These are phyloP conservation scores for Termitomyces sp. DNA, from an alignment of 768 basidiomycete genomes.

Conservation along the genomic window DNA sequence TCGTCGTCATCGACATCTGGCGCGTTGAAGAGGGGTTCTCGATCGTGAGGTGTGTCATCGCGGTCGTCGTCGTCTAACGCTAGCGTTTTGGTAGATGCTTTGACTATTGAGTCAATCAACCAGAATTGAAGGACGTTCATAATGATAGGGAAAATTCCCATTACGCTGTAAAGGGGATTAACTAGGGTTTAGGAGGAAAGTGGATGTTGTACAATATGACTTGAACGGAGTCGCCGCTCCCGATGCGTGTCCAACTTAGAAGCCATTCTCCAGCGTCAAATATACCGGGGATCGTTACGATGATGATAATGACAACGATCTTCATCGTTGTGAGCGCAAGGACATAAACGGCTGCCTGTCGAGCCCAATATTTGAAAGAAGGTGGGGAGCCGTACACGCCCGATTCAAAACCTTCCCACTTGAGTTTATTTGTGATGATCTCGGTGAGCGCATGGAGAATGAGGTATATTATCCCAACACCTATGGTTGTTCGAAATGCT, in stretches of 20 bases:
- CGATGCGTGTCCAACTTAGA: constrained; percentile 70
- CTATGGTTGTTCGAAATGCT: constrained; percentile 36
- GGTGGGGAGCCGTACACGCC: constrained; percentile 91
- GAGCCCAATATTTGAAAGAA: constrained; percentile 63
- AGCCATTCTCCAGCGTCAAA: constrained; percentile 83
- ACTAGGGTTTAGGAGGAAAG: neutral
- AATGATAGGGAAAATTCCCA: constrained; percentile 87
- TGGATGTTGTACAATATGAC: constrained; percentile 69
- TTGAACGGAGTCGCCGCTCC: constrained; percentile 59
- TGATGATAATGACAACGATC: constrained; percentile 74
- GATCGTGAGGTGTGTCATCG: constrained; percentile 37
- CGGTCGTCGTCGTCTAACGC: constrained; percentile 37
- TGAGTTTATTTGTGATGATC: constrained; percentile 58
- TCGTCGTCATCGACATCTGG: constrained; percentile 56
- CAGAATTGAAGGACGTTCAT: constrained; percentile 95
- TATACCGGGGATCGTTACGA: constrained; percentile 67
- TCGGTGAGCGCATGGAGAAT: constrained; percentile 61
- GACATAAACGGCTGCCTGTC: constrained; percentile 82
- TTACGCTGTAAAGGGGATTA: constrained; percentile 48
- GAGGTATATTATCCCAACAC: constrained; percentile 80
- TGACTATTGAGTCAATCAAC: constrained; percentile 91
- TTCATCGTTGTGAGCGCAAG: constrained; percentile 85
- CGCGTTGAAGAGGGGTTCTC: constrained; percentile 60
- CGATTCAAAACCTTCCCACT: constrained; percentile 74
- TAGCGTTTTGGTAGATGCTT: constrained; percentile 48